Evolutionary conservation across 2,329 filamentous ascomycete species (phyloP), one percentile per base, ranked within the genome.

Genomic region (Furcasterigmium sp.): DNA sequence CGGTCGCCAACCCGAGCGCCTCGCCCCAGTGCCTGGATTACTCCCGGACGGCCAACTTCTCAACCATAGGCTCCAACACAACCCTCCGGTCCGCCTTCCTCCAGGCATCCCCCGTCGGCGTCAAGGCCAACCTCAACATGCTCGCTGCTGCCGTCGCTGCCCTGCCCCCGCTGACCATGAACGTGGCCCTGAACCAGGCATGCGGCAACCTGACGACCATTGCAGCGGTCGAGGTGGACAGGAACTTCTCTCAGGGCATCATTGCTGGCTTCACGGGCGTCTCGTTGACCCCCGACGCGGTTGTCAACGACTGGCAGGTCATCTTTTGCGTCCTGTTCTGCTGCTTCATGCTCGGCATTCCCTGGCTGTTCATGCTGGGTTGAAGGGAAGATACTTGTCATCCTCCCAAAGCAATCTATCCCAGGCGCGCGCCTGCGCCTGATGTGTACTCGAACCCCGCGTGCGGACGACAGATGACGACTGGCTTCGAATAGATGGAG

Each of bases 51-150:
- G 70, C 70, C 47, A 74, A 73, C 55, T 62, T 71, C 46, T 70
- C 70, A 18, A 65, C 62, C 46, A 64, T 73, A 47, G 67, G 65
- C 46, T 48, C 58, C 42, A 75, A 73, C 57, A 53, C 62, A 46
- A 68, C 67, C 41, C 68, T 68, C 45, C 70, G 71, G 42, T 62
- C 62, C n/a, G 67, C 68, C 10, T 70, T 69, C 53, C 53, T 73
- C 38, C 61, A 64, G 42, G 65, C 64, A 26, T 64, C 68, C 13
- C 62, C 59, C 21, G 51, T 66, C 37, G 71, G 70, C 45, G 70
- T 66, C 40, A 54, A 61, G 38, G 49, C 55, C 14, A 59, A 62
- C 34, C 58, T 58, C 6, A 55, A 52, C 25, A 68, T 73, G 57
- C 59, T 74, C 52, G 64, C 71, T 45, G 56, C 54, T 15, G 64